phyloP scores from a whole-genome alignment of 1,139 yeast genomes.

The Blastobotrys proliferans region DNA sequence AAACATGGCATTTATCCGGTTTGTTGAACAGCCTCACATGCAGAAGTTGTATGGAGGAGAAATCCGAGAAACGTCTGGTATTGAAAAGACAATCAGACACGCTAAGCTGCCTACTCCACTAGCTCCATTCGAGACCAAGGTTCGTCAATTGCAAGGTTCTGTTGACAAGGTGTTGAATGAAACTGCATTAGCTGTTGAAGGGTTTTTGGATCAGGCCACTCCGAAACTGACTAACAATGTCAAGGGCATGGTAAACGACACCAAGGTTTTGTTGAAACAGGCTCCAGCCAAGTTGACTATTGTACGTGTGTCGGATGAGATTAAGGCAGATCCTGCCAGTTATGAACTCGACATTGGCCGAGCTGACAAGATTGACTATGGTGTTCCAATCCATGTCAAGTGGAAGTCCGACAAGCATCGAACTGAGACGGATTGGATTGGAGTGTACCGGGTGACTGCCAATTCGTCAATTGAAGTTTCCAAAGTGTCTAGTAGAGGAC shows the following conservation, averaged over 20 bases:
- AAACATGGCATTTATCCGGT: constrained; percentile 63
- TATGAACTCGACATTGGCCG: constrained; percentile 26
- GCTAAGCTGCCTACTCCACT: constrained; percentile 31
- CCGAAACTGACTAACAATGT: constrained; percentile 27
- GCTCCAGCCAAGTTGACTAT: constrained; percentile 38
- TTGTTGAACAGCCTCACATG: constrained; percentile 80
- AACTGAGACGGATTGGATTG: constrained; percentile 66
- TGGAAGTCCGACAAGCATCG: constrained; percentile 55
- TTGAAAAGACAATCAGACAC: constrained; percentile 57
- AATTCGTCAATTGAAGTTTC: constrained; percentile 59
- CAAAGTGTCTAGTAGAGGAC: constrained; percentile 58
- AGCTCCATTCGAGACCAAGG: constrained; percentile 32
- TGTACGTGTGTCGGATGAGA: constrained; percentile 32
- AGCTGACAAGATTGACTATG: constrained; percentile 24
- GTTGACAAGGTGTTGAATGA: constrained; percentile 38
- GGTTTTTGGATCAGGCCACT: constrained; percentile 32
- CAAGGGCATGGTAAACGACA: constrained; percentile 30
- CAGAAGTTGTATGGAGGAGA: constrained; percentile 69
- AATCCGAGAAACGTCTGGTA: constrained; percentile 47
- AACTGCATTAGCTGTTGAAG: constrained; percentile 34
- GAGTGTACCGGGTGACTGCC: constrained; percentile 63
- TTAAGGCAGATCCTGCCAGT: constrained; percentile 26
- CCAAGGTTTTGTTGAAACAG: constrained; percentile 33
- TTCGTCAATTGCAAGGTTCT: constrained; percentile 34
- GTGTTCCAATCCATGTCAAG: constrained; percentile 51